Conservation (phyloP, 306 rosid species). For the Gastrolobium bilobum region DNA sequence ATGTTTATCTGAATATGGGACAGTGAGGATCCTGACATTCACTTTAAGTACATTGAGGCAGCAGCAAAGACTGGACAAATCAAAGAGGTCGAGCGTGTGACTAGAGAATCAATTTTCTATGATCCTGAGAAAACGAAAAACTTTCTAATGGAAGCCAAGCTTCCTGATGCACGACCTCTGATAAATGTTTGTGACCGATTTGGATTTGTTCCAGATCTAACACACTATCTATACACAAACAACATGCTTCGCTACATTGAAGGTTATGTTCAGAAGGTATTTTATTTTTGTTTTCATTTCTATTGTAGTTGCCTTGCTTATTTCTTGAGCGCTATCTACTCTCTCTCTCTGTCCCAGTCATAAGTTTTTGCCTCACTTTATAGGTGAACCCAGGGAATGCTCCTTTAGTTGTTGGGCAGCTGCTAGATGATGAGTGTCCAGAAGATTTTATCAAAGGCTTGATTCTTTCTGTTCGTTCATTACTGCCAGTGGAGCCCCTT, state of each 20-base stretch:
- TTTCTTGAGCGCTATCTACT: conserved; percentile 5
- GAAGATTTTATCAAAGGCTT: conserved; percentile 98
- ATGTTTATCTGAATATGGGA: conserved; percentile 42
- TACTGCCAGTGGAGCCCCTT: conserved; percentile 99
- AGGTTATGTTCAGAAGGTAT: conserved; percentile 99
- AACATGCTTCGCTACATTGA: conserved; percentile 99
- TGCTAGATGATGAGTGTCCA: conserved; percentile 98
- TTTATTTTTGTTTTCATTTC: conserved; percentile 40
- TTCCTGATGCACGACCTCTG: conserved; percentile 97
- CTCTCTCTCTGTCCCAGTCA: background rate
- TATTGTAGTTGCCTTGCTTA: conserved; percentile 10
- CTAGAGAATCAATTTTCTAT: conserved; percentile 97
- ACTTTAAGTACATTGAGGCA: conserved; percentile 98
- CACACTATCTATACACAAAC: conserved; percentile 92
- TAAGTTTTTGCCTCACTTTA: conserved; percentile 35
- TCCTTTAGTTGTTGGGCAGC: conserved; percentile 98
- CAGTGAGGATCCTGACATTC: conserved; percentile 99
- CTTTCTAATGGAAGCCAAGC: conserved; percentile 97
- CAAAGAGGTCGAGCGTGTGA: conserved; percentile 98
- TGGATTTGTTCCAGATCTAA: conserved; percentile 99
- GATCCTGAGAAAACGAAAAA: conserved; percentile 97
- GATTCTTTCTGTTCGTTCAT: conserved; percentile 98
- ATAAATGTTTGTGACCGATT: conserved; percentile 99
- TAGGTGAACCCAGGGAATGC: conserved; percentile 99
- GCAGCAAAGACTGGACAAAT: conserved; percentile 99